Evolutionary conservation across 768 basidiomycete genomes (phyloP), one percentile per base, ranked within the genome.

Genomic region (Phylloporus rhodoxanthus): DNA sequence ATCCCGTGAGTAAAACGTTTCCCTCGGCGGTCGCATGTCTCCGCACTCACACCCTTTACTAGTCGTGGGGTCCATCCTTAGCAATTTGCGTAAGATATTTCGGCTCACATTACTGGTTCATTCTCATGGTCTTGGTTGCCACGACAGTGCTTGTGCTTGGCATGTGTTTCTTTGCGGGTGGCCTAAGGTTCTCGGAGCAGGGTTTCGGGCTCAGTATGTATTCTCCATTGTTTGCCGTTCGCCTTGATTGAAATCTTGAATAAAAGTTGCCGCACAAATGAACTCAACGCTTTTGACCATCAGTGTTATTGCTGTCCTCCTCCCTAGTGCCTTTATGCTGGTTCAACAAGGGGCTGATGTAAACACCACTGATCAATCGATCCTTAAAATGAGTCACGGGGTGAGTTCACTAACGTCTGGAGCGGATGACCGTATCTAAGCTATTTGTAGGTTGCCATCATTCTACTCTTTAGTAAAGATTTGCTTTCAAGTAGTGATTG

Each of bases 21-120:
- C 29, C 30, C 37, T 19, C n/a, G 7, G 39, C 21, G 10, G 44
- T n/a, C 15, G 38, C 34, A 14, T 26, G 19, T 20, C 15, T 40
- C 38, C 8, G 26, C 10, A 29, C 44, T 61, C 17, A 56, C 14
- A 34, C n/a, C 17, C 7, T 13, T 10, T 39, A 3, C 10, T 53
- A 89, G 87, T 92, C 48, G 76, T 93, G 49, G 91, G 91, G 1
- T 82, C 85, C 1, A 89, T 93, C 65, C 69, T 93, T 14, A 86
- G 84, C 60, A 91, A 90, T 68, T 72, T 88, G 48, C 64, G 80
- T 81, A 54, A 29, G 80, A 65, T 3, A 14, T 30, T 30, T 40
- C 8, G 23, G 7, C 25, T 6, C 45, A 25, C 37, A 4, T 38
- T 14, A n/a, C 19, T 1, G n/a, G 19, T 32, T 1, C 6, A 19